Evolutionary conservation across 108 stramenopile genomes (phyloP).

Genomic region (Fistulifera solaris): DNA sequence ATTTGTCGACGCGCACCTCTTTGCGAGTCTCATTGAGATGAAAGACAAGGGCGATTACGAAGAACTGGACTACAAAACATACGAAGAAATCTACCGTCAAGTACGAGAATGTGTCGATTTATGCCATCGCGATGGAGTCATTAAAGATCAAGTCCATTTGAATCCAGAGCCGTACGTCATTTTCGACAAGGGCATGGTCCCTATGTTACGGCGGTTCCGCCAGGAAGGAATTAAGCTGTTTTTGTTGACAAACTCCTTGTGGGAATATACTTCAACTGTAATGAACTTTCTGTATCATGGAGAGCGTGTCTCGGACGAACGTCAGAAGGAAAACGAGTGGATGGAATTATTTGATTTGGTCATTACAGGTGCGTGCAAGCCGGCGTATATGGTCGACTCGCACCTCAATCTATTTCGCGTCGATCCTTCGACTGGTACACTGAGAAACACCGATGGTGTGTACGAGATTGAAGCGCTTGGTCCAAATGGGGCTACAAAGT

Average conservation of each 20-base stretch:
- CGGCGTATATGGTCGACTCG: conserved; percentile 79
- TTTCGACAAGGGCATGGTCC: conserved; percentile 73
- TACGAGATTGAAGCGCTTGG: conserved; percentile 79
- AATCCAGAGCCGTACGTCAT: conserved; percentile 85
- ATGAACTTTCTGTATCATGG: conserved; percentile 87
- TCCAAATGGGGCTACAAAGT: conserved; percentile 58
- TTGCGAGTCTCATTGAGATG: conserved; percentile 77
- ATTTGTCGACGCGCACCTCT: conserved; percentile 76
- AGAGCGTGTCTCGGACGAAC: conserved; percentile 44
- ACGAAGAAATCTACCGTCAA: conserved; percentile 81
- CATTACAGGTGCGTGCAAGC: conserved; percentile 87
- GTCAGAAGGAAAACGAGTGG: conserved; percentile 81
- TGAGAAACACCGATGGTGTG: conserved; percentile 86
- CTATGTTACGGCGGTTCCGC: conserved; percentile 74
- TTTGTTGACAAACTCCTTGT: conserved; percentile 89
- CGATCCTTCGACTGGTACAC: conserved; percentile 58
- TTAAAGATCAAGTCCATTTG: conserved; percentile 86
- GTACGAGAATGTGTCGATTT: conserved; percentile 88
- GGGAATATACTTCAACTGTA: conserved; percentile 92
- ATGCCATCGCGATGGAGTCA: conserved; percentile 94
- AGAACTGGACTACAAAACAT: conserved; percentile 78
- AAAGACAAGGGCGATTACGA: conserved; percentile 75
- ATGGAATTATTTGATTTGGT: conserved; percentile 89
- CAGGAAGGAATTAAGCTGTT: conserved; percentile 84
- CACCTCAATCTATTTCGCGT: conserved; percentile 86